Conservation (phyloP, 169 alveolate species). For the Plasmodium coatneyi region DNA sequence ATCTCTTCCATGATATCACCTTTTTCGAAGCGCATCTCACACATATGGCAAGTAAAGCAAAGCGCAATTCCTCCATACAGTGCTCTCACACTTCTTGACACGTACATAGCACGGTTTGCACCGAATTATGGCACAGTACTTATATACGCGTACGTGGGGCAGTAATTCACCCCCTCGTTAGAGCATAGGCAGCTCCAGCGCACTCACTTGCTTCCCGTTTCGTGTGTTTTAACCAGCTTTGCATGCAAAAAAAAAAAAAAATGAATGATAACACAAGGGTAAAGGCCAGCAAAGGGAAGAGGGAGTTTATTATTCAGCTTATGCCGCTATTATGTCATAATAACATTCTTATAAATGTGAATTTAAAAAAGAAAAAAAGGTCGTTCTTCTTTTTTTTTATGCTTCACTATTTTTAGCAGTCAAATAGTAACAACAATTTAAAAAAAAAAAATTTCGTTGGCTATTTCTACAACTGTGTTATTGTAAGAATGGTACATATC, state of each 20-base stretch:
- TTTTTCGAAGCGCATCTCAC: neutral
- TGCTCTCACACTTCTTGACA: neutral
- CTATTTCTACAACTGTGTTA: neutral
- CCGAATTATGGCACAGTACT: neutral
- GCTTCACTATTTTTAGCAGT: neutral
- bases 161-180: neutral
- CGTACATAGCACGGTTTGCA: neutral
- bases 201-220: neutral
- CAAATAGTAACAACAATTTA: neutral
- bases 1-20: neutral
- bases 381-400: neutral
- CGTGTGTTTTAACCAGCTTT: neutral
- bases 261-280: neutral
- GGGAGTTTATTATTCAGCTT: neutral
- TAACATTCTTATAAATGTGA: neutral
- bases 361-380: neutral
- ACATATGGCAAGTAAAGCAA: neutral
- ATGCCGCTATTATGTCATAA: neutral
- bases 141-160: neutral
- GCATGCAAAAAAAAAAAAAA: neutral
- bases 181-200: neutral
- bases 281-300: neutral
- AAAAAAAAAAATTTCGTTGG: neutral
- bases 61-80: neutral
- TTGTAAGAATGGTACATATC: neutral